A percentile compares a stretch with the other conserved stretches of the same genome.
These are phyloP conservation scores for Ceriops decandra DNA, from an alignment of 345 rosid species.

Conservation along the genomic window DNA sequence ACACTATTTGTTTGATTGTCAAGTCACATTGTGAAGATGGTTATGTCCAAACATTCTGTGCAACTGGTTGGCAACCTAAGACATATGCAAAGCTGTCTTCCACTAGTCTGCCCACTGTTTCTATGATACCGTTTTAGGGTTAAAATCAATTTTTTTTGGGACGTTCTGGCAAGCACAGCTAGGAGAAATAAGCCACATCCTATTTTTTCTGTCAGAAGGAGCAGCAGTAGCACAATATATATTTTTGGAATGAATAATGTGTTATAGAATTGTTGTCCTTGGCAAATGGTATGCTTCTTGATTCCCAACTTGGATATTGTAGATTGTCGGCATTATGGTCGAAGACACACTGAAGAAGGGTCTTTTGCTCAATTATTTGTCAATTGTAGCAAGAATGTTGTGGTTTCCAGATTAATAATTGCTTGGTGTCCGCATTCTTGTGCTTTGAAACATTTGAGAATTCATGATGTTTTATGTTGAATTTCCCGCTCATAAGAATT, in stretches of 20 bases:
- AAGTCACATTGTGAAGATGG: slow-evolving; percentile 1
- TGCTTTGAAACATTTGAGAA: not conserved
- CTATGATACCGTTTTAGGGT: slow-evolving; percentile 19
- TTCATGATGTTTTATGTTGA: not conserved
- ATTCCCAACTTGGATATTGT: not conserved
- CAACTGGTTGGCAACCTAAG: slow-evolving; percentile 1
- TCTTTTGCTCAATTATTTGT: not conserved
- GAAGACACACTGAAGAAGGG: not conserved
- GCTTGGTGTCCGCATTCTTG: not conserved
- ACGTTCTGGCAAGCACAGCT: slow-evolving; percentile 26
- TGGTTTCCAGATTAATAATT: not conserved
- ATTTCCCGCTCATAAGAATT: not conserved
- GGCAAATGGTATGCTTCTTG: not conserved
- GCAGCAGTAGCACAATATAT: slow-evolving; percentile 9
- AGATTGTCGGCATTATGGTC: not conserved
- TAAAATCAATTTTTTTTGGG: slow-evolving; percentile 24
- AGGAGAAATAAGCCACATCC: slow-evolving; percentile 19
- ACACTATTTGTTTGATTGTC: slow-evolving; percentile 19
- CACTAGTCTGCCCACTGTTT: slow-evolving; percentile 5
- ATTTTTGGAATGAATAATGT: slow-evolving; percentile 5
- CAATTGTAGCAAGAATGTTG: not conserved
- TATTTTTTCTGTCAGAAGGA: slow-evolving; percentile 11
- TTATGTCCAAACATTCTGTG: slow-evolving; percentile 12
- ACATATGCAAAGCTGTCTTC: slow-evolving; percentile 7
- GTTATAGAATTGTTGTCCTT: not conserved